phyloP scores from a whole-genome alignment of 192 early-diverging fungal species.

The Coemansia sp. region DNA sequence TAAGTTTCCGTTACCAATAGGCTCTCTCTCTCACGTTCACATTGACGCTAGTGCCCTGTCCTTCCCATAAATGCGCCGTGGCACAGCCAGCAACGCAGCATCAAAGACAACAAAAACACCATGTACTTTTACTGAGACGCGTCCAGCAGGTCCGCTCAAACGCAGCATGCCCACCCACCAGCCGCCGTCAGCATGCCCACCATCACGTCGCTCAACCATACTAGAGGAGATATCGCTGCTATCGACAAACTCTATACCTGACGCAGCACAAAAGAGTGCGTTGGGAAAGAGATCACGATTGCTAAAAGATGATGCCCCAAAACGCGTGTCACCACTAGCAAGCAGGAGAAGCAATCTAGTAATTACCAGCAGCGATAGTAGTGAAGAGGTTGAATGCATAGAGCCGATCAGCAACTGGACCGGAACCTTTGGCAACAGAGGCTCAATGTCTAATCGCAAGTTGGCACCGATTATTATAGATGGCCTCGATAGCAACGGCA shows the following conservation, averaged over 20 bases:
- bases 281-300: neutral
- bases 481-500: neutral
- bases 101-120: neutral
- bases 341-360: neutral
- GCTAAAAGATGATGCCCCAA: neutral
- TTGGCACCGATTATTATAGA: neutral
- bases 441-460: neutral
- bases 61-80: constrained; percentile 17
- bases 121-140: neutral
- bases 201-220: neutral
- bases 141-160: neutral
- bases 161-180: neutral
- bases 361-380: constrained; percentile 19
- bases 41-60: no score
- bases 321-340: no score
- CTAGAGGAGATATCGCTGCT: neutral
- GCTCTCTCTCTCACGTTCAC: no score
- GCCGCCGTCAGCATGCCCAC: neutral
- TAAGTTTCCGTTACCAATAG: no score
- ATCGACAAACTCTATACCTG: neutral
- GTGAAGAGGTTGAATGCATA: constrained; percentile 20
- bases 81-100: neutral
- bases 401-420: neutral
- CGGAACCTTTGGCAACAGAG: neutral
- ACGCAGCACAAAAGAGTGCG: neutral